A percentile compares a stretch with the other conserved stretches of the same genome.
phyloP scores from a whole-genome alignment of 2,329 filamentous ascomycete genomes.

The Erysiphe neolycopersici region DNA sequence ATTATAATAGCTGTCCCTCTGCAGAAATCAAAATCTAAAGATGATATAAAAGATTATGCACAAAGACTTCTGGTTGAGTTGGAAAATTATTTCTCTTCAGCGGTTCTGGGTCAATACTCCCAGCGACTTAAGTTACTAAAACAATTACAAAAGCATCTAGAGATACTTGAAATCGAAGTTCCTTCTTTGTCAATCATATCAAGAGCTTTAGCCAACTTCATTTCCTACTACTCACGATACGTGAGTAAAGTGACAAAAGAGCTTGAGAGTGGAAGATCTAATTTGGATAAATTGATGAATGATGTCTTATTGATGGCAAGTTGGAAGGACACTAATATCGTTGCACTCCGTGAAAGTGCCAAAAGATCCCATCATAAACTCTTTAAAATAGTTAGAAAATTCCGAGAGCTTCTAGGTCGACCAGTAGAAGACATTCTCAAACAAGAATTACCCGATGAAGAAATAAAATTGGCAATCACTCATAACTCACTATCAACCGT shows the following conservation, averaged over 20 bases:
- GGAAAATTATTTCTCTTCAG: conserved; percentile 50
- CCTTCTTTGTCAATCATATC: conserved; percentile 29
- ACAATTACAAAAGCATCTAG: conserved; percentile 37
- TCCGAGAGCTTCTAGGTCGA: conserved; percentile 51
- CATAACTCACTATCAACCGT: not conserved
- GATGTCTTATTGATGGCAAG: conserved; percentile 81
- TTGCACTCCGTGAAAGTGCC: conserved; percentile 66
- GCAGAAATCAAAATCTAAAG: conserved; percentile 29
- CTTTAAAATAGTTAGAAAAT: conserved; percentile 77
- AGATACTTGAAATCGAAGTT: conserved; percentile 31
- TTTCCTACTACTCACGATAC: conserved; percentile 48
- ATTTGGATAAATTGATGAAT: conserved; percentile 76
- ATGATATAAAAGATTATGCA: conserved; percentile 35
- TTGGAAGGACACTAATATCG: conserved; percentile 96
- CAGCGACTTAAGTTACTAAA: conserved; percentile 44
- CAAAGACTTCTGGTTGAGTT: conserved; percentile 48
- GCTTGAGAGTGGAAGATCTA: conserved; percentile 37
- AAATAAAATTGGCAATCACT: not conserved
- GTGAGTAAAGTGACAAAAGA: conserved; percentile 35
- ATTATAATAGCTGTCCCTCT: conserved; percentile 55
- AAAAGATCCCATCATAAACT: conserved; percentile 76
- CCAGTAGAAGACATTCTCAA: conserved; percentile 40
- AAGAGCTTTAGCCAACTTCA: conserved; percentile 46
- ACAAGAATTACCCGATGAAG: conserved; percentile 27
- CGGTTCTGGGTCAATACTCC: conserved; percentile 57